Conservation (phyloP, 805 yeast genomes). For the Debaryomyces tyrocola region DNA sequence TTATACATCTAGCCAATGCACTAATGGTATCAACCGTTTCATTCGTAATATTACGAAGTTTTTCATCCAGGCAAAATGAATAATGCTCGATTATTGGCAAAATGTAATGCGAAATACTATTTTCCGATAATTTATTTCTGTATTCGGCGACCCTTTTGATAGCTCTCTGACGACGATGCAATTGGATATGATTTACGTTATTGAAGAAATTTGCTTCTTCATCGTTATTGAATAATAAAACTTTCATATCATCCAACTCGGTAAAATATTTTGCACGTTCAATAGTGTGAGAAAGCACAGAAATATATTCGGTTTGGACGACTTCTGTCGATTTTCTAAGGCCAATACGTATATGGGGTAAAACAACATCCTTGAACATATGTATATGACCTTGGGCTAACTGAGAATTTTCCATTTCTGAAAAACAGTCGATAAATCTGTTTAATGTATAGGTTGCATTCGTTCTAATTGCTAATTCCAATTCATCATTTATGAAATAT, state of each 20-base stretch:
- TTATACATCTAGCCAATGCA: constrained; percentile 52
- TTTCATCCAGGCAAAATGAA: constrained; percentile 59
- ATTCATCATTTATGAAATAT: constrained; percentile 71
- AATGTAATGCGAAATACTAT: constrained; percentile 72
- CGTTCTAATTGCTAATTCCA: constrained; percentile 77
- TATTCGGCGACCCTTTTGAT: constrained; percentile 59
- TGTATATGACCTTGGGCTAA: constrained; percentile 29
- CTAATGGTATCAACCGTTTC: constrained; percentile 69
- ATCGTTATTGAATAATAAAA: constrained; percentile 59
- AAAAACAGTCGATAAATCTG: constrained; percentile 61
- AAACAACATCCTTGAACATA: constrained; percentile 50
- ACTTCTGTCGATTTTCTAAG: constrained; percentile 58
- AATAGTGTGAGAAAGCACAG: constrained; percentile 64
- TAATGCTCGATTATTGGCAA: constrained; percentile 85
- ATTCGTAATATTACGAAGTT: constrained; percentile 58
- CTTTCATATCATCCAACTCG: constrained; percentile 66
- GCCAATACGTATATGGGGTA: constrained; percentile 70
- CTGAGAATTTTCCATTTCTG: constrained; percentile 22
- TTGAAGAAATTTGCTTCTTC: constrained; percentile 81
- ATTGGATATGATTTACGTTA: constrained; percentile 79
- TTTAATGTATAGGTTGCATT: constrained; percentile 67
- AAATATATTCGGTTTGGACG: constrained; percentile 70
- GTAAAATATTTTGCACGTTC: constrained; percentile 40
- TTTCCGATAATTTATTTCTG: constrained; percentile 47
- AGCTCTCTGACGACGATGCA: constrained; percentile 84